A percentile compares a stretch with the other conserved stretches of the same genome.
Conservation (phyloP, 805 yeast species). For the Wickerhamomyces mucosus region DNA sequence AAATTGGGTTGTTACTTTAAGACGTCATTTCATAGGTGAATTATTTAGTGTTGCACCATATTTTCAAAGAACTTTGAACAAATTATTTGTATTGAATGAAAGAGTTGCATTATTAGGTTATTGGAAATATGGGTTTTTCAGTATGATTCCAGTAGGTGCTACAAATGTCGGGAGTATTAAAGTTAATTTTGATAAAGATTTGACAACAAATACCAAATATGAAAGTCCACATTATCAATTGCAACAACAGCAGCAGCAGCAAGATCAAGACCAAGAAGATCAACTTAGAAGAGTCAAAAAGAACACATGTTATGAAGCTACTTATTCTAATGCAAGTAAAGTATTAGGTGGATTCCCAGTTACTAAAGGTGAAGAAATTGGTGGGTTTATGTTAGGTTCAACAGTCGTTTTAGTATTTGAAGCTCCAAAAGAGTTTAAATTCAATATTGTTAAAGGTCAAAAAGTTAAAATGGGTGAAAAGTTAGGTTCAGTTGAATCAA, state of each 20-base stretch:
- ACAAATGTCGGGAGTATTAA: conserved; percentile 96
- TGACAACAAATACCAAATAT: conserved; percentile 71
- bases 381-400: conserved; percentile 93
- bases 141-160: conserved; percentile 99
- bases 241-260: conserved; percentile 11
- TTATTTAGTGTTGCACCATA: conserved; percentile 94
- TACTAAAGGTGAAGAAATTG: conserved; percentile 88
- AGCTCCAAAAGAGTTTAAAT: conserved; percentile 78
- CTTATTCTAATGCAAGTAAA: conserved; percentile 70
- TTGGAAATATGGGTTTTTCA: conserved; percentile 95
- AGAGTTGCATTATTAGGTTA: conserved; percentile 91
- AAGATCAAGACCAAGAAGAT: conserved; percentile 8
- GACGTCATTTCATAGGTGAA: conserved; percentile 96
- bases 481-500: conserved; percentile 37
- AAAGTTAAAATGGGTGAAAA: conserved; percentile 78
- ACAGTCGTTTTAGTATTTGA: conserved; percentile 96
- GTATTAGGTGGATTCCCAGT: conserved; percentile 81
- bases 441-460: conserved; percentile 62
- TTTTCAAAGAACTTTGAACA: conserved; percentile 79
- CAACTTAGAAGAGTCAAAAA: conserved; percentile 39
- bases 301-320: conserved; percentile 89
- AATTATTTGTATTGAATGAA: conserved; percentile 85
- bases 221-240: conserved; percentile 34
- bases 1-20: conserved; percentile 87
- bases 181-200: conserved; percentile 82